Conservation (phyloP, 1,139 yeast genomes). For the Eremothecium gossypii region DNA sequence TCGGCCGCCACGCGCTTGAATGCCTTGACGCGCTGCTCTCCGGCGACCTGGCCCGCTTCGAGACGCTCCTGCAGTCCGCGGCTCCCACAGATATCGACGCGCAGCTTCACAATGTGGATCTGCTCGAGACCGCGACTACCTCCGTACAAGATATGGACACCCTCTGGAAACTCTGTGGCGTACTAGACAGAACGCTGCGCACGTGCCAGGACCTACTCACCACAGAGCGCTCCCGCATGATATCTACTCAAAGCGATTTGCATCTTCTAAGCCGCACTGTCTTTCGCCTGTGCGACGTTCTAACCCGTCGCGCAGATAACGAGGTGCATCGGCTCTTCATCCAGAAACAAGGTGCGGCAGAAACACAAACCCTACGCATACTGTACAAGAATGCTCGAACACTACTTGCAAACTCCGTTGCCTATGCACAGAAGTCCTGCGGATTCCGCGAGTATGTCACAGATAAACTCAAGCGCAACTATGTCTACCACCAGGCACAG, state of each 20-base stretch:
- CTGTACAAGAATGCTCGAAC: slow-evolving; percentile 22
- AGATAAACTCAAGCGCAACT: slow-evolving; percentile 26
- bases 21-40: too few species aligned
- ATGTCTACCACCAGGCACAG: slow-evolving; percentile 20
- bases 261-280: slow-evolving; percentile 20
- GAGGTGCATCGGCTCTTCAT: slow-evolving; percentile 19
- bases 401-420: slow-evolving; percentile 18
- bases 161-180: slow-evolving; percentile 20
- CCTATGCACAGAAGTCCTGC: slow-evolving; percentile 22
- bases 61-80: slow-evolving; percentile 6
- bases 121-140: slow-evolving; percentile 9
- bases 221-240: slow-evolving; percentile 10
- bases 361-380: slow-evolving; percentile 8
- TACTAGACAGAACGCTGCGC: slow-evolving; percentile 14
- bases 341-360: slow-evolving; percentile 6
- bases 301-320: slow-evolving; percentile 21
- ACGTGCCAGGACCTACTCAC: slow-evolving; percentile 13
- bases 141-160: not conserved
- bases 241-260: slow-evolving; percentile 7
- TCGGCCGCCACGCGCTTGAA: slow-evolving; percentile 10
- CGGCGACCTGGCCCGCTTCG: slow-evolving; percentile 9
- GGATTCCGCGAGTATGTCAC: slow-evolving; percentile 26
- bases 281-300: slow-evolving; percentile 23
- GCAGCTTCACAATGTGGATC: slow-evolving; percentile 11
- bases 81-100: slow-evolving; percentile 6